Conservation (phyloP, 179 eudicot species). For the Silene coronaria region DNA sequence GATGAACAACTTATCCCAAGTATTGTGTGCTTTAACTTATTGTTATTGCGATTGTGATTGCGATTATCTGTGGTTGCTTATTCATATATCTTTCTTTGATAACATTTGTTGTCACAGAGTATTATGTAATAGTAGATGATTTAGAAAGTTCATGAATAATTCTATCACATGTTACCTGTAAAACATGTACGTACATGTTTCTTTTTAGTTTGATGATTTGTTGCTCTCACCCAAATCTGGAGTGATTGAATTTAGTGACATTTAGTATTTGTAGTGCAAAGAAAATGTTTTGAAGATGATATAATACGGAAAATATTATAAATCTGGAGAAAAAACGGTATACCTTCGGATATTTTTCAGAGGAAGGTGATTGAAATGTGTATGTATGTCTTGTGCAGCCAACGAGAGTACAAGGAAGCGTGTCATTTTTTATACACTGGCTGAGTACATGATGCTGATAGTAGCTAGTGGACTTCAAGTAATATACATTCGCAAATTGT, state of each 20-base stretch:
- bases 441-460: slow-evolving; percentile 69
- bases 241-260: too few relatives aligned
- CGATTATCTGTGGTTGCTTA: not conserved
- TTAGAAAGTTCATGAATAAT: too few relatives aligned
- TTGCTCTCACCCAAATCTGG: too few relatives aligned
- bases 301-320: not conserved
- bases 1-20: too few relatives aligned
- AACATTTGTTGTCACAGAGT: not conserved
- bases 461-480: slow-evolving; percentile 75
- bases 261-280: too few relatives aligned
- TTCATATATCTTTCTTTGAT: not conserved
- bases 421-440: slow-evolving; percentile 76
- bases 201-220: too few relatives aligned
- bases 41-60: not conserved
- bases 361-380: slow-evolving; percentile 2
- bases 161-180: too few relatives aligned
- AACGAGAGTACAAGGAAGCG: slow-evolving; percentile 92
- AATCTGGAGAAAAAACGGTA: too few relatives aligned
- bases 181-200: too few relatives aligned
- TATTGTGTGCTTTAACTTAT: not conserved
- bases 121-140: too few relatives aligned
- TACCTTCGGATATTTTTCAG: not conserved
- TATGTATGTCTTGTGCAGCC: slow-evolving; percentile 46
- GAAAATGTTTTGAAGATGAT: too few relatives aligned
- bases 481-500: slow-evolving; percentile 58